These are phyloP conservation scores for Apiospora rasikravindrae DNA, from an alignment of 2,329 filamentous ascomycete genomes.

Conservation along the genomic window DNA sequence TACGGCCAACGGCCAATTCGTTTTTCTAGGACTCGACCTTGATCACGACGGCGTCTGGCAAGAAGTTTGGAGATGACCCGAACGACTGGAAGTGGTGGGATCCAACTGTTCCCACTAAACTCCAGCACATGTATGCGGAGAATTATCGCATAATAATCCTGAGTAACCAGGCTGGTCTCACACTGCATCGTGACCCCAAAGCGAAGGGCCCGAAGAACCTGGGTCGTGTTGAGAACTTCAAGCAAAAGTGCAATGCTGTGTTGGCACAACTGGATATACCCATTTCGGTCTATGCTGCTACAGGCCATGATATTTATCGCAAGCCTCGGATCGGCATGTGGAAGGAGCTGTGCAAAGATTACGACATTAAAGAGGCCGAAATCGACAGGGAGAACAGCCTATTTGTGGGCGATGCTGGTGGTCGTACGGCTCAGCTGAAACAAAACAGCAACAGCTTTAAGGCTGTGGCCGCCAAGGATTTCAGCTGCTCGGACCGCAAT, in stretches of 20 bases:
- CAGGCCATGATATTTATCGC: slow-evolving; percentile 77
- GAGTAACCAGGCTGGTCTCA: slow-evolving; percentile 88
- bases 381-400: slow-evolving; percentile 76
- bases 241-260: slow-evolving; percentile 75
- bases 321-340: slow-evolving; percentile 94
- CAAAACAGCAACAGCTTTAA: slow-evolving; percentile 42
- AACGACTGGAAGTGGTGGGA: slow-evolving; percentile 97
- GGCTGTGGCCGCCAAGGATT: slow-evolving; percentile 55
- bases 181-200: slow-evolving; percentile 75
- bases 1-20: slow-evolving; percentile 18
- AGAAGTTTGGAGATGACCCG: slow-evolving; percentile 72
- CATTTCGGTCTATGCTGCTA: slow-evolving; percentile 83
- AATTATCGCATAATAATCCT: slow-evolving; percentile 80
- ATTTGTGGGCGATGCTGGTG: slow-evolving; percentile 88
- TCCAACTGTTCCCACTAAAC: slow-evolving; percentile 65
- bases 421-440: slow-evolving; percentile 58
- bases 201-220: slow-evolving; percentile 63
- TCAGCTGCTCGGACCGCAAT: slow-evolving; percentile 73
- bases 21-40: slow-evolving; percentile 78
- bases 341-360: slow-evolving; percentile 65
- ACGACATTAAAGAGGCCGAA: slow-evolving; percentile 59
- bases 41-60: slow-evolving; percentile 80
- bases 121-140: slow-evolving; percentile 71
- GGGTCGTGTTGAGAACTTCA: slow-evolving; percentile 75
- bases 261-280: slow-evolving; percentile 77